Evolutionary conservation across 2,329 filamentous ascomycete genomes (phyloP).

Genomic region (Botryotinia calthae): DNA sequence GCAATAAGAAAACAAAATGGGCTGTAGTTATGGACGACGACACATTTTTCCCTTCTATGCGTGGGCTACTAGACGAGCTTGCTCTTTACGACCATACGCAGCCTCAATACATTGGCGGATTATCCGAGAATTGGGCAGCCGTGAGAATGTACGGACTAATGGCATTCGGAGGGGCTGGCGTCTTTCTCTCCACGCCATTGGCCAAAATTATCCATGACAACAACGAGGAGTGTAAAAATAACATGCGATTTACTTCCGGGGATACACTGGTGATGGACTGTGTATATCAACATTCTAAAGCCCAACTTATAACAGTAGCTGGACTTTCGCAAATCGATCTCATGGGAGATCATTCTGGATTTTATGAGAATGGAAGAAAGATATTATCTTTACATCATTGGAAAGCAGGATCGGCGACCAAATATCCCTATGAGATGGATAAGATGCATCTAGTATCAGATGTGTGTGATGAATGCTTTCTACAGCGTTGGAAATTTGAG

Average conservation of each 20-base stretch:
- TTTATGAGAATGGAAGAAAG: conserved; percentile 37
- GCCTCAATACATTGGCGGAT: conserved; percentile 34
- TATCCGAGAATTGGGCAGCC: conserved; percentile 38
- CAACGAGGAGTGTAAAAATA: conserved; percentile 32
- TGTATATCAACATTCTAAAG: conserved; percentile 31
- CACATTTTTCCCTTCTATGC: conserved; percentile 38
- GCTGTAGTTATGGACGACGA: conserved; percentile 37
- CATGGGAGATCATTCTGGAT: conserved; percentile 36
- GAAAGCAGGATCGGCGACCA: conserved; percentile 34
- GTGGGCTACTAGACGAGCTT: conserved; percentile 37
- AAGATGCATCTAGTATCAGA: conserved; percentile 37
- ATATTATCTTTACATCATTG: conserved; percentile 37
- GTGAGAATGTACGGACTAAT: conserved; percentile 38
- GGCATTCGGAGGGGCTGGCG: conserved; percentile 37
- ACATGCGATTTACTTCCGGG: conserved; percentile 34
- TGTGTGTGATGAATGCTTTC: conserved; percentile 42
- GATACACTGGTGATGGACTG: conserved; percentile 38
- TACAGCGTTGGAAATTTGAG: conserved; percentile 47
- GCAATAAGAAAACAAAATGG: conserved; percentile 41
- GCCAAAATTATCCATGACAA: conserved; percentile 32
- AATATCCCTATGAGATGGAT: conserved; percentile 36
- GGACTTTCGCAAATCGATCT: conserved; percentile 38
- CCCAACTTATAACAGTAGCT: conserved; percentile 33
- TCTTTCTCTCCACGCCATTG: conserved; percentile 34
- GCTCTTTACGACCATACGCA: conserved; percentile 32